phyloP scores from a whole-genome alignment of 1,284 basidiomycete species.

The Tausonia pullulans region DNA sequence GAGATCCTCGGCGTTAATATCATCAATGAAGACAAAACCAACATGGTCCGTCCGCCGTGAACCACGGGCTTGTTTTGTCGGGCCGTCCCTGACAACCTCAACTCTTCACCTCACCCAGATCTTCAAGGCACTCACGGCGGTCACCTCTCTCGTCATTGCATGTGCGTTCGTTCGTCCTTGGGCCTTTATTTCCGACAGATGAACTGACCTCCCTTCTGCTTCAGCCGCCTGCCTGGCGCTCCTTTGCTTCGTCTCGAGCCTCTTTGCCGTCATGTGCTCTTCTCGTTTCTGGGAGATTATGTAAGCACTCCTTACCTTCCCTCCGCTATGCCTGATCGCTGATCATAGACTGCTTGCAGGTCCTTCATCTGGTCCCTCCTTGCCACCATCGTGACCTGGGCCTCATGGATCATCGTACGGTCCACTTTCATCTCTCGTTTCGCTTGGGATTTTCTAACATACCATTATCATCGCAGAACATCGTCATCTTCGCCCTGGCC shows the following conservation, averaged over 20 bases:
- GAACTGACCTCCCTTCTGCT: slow-evolving; percentile 18
- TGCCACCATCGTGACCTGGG: not conserved
- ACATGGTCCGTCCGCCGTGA: not conserved
- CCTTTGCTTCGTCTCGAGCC: slow-evolving; percentile 41
- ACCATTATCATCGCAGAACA: not conserved
- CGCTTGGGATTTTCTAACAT: too few species aligned
- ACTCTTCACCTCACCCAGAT: not conserved
- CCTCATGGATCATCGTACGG: slow-evolving; percentile 1
- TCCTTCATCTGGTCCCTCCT: slow-evolving; percentile 57
- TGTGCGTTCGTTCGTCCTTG: slow-evolving; percentile 30
- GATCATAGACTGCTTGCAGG: too few species aligned
- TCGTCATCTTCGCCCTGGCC: not conserved
- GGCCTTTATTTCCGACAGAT: not conserved
- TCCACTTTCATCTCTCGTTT: too few species aligned
- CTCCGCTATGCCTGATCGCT: too few species aligned
- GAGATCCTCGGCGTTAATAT: slow-evolving; percentile 35
- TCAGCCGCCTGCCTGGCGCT: slow-evolving; percentile 44
- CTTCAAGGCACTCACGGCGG: slow-evolving; percentile 29
- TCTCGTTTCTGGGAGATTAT: slow-evolving; percentile 54
- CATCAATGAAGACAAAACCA: slow-evolving; percentile 25
- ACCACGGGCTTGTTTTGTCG: too few species aligned
- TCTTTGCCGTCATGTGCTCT: slow-evolving; percentile 36
- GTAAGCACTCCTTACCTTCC: not conserved
- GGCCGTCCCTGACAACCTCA: too few species aligned
- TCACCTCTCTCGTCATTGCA: slow-evolving; percentile 40